Conservation (phyloP, 148 eudicot genomes). For the Silene uniflora region DNA sequence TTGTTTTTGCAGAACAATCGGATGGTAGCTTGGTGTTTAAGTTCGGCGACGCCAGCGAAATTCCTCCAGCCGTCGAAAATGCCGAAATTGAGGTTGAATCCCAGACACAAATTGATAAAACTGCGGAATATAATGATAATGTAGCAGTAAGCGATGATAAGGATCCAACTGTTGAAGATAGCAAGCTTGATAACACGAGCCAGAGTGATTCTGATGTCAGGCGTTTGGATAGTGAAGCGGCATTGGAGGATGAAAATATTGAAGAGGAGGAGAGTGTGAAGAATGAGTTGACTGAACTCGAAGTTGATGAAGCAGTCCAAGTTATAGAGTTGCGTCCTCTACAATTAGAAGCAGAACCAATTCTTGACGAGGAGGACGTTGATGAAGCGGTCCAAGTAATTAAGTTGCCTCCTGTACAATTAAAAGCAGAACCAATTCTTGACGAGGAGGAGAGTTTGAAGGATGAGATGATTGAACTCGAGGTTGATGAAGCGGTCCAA, state of each 20-base stretch:
- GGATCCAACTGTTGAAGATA: no score
- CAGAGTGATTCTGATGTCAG: not conserved
- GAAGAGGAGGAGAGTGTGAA: constrained; percentile 8
- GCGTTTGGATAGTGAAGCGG: not conserved
- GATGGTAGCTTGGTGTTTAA: constrained; percentile 72
- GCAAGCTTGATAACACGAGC: no score
- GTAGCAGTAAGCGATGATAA: no score
- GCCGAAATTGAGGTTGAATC: constrained; percentile 5
- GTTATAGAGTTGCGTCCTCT: constrained; percentile 8
- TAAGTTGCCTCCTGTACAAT: constrained; percentile 14
- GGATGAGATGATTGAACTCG: constrained; percentile 15
- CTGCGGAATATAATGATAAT: no score
- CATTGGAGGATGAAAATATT: not conserved
- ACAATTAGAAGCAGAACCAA: constrained; percentile 30
- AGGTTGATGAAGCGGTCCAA: not conserved
- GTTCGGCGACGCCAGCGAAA: constrained; percentile 64
- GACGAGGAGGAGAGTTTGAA: constrained; percentile 27
- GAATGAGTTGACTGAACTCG: constrained; percentile 15
- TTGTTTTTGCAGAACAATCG: constrained; percentile 39
- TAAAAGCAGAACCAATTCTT: constrained; percentile 32
- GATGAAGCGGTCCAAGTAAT: no score
- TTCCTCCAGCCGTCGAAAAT: constrained; percentile 15
- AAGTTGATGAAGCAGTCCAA: not conserved
- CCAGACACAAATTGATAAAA: constrained; percentile 16
- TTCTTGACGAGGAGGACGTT: constrained; percentile 33